Evolutionary conservation across 2,329 filamentous ascomycete genomes (phyloP), one percentile per base, ranked within the genome.

Genomic region (Pseudocercospora crystallina): DNA sequence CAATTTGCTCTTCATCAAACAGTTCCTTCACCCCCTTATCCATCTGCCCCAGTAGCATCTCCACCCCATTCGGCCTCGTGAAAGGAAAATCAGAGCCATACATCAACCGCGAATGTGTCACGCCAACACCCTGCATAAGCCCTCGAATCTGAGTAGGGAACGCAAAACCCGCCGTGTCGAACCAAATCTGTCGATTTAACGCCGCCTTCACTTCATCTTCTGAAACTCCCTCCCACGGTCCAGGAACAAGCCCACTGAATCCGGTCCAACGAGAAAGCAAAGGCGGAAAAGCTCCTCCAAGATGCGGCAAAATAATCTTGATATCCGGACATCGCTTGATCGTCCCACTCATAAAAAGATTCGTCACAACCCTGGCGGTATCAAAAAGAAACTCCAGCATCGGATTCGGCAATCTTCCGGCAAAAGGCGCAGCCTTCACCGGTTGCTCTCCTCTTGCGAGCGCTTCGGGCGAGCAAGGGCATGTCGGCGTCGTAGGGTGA

Each of bases 341-440:
- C 0, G 76, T 78, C 4, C 76, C 76, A 4, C 68, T 71, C 11
- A 76, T 61, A 54, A 80, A 76, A 8, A 80, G 65, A 51, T 79
- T 77, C 32, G 73, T 70, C 1, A 79, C 70, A 0, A 73, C 70
- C 0, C 78, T 65, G 2, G 76, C 74, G 0, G 76, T 77, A 48
- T 81, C 79, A 61, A 81, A 80, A 56, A 80, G 70, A 62, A 80
- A 80, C 52, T 79, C 76, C 32, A 77, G 71, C 59, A 74, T 72
- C 0, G 75, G 73, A 8, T 73, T 62, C 0, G 75, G 75, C 43
- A 72, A 73, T 8, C 65, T 61, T 0, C 58, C 49, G 1, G 63
- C 64, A 2, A 75, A 64, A 0, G 73, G 73, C 3, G 69, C 59
- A 1, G 73, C 72, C 12, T 64, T 60, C 0, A 60, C 57, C 1